Conservation (phyloP, 1,284 basidiomycete genomes). For the Uromyces viciae-fabae region DNA sequence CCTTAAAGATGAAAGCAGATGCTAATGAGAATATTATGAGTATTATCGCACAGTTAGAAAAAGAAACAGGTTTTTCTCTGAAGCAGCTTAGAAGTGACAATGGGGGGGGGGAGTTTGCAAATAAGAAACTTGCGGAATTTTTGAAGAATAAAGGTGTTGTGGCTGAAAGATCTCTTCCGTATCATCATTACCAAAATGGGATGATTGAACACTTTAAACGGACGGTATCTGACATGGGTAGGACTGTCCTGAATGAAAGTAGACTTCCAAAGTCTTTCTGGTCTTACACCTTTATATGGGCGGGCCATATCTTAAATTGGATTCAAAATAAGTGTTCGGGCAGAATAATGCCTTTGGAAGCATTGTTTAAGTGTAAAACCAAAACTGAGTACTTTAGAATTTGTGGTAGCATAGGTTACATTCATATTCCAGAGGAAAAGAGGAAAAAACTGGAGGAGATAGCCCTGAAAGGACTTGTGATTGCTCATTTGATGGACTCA, state of each 20-base stretch:
- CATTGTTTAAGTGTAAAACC: too few species aligned
- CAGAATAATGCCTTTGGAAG: background rate
- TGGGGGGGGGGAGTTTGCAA: background rate
- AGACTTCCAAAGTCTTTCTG: background rate
- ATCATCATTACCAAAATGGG: slow-evolving; percentile 7
- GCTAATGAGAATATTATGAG: background rate
- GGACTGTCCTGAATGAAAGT: background rate
- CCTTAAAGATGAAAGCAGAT: background rate
- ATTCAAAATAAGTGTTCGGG: background rate
- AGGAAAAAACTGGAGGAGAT: background rate
- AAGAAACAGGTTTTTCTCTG: background rate
- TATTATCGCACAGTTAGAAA: background rate
- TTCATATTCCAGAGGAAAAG: slow-evolving; percentile 4
- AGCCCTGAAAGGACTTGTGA: background rate
- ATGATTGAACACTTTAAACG: background rate
- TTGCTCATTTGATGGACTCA: background rate
- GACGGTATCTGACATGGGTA: background rate
- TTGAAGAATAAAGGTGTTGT: background rate
- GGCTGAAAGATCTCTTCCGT: background rate
- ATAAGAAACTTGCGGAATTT: background rate
- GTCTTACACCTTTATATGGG: background rate
- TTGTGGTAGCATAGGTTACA: slow-evolving; percentile 2
- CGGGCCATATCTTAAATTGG: too few species aligned
- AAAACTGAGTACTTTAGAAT: background rate
- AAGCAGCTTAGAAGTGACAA: background rate